Base-by-base conservation (phyloP, 495 filamentous ascomycete species). In the Xylaria sp. region DNA sequence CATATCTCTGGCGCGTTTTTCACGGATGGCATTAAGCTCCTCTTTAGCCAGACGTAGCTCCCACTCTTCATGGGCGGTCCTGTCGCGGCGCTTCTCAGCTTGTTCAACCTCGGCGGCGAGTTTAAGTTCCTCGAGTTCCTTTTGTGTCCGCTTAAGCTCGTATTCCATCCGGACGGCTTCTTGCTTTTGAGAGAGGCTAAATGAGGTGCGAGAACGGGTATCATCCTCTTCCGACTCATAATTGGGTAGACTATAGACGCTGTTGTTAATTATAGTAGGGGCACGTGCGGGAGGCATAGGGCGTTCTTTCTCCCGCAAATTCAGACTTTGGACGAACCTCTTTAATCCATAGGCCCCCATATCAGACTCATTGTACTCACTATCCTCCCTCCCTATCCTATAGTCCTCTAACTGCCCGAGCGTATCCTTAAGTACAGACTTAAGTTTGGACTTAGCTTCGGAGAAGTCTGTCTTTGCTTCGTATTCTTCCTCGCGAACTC, bases 221-320 rank as follows among this genome's bases (percentile, higher is more conserved):
- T 37, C 68, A n/a, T 71, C 72, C 11, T 69, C 74, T 12, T 80
- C 77, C 0, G 76, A 79, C 37, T 83, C 81, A 8, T 80, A 80
- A 69, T 80, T 77, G 50, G 80, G 77, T 57, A 81, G 65, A 57
- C 80, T 80, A 71, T 83, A 80, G 53, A 85, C 82, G 65, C 78
- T 75, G 70, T 86, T 88, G 64, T 86, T 84, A 72, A 87, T 86
- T 44, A 88, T 80, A 19, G 87, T 78, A 6, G 77, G 68, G 24
- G n/a, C n/a, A n/a, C 6, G 35, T 61, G 12, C 21, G 24, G 19
- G 52, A 7, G 12, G 26, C 52, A n/a, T 4, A 26, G 52, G 52
- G 52, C 3, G 3, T 31, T 0, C 2, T 9, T 57, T 9, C 26
- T 7, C 52, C 26, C 52, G 26, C 7, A 26, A 33, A 31, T 57